A percentile compares a stretch with the other conserved stretches of the same genome.
Evolutionary conservation across 176 grass and related monocot genomes (phyloP).

Genomic region (Triticum aestivum): DNA sequence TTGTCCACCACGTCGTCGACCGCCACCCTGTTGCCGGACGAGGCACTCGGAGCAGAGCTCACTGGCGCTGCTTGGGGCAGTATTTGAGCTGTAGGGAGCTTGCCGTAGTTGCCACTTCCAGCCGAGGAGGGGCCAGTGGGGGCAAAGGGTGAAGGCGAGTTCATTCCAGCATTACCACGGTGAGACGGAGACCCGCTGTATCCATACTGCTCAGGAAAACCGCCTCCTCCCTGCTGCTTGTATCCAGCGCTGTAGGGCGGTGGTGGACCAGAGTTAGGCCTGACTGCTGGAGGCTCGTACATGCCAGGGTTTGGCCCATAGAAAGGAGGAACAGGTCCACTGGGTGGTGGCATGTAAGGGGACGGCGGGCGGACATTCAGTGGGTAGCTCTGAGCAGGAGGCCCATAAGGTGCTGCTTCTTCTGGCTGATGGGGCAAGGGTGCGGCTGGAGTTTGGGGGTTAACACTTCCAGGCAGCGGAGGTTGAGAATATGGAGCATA

Average conservation of each 20-base stretch:
- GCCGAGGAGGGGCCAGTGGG: constrained; percentile 25
- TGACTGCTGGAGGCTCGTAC: constrained; percentile 49
- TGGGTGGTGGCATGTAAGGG: constrained; percentile 52
- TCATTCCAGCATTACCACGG: constrained; percentile 49
- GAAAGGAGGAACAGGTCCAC: constrained; percentile 52
- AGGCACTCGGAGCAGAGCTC: constrained; percentile 34
- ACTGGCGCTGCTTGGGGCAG: constrained; percentile 59
- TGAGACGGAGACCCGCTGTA: constrained; percentile 72
- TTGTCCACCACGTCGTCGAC: constrained; percentile 88
- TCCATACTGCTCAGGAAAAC: constrained; percentile 56
- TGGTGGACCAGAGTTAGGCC: constrained; percentile 47
- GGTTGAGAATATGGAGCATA: constrained; percentile 58
- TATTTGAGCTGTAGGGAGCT: constrained; percentile 64
- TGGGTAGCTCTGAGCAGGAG: constrained; percentile 57
- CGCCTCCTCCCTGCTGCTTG: constrained; percentile 42
- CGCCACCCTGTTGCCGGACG: constrained; percentile 42
- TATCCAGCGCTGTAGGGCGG: constrained; percentile 54
- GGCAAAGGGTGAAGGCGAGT: constrained; percentile 39
- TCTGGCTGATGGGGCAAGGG: constrained; percentile 46
- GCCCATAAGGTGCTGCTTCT: constrained; percentile 50
- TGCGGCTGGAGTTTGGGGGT: constrained; percentile 40
- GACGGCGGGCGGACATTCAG: constrained; percentile 40
- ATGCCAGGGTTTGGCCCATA: constrained; percentile 55
- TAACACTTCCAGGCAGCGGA: constrained; percentile 34
- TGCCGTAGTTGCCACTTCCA: constrained; percentile 46